Conservation (phyloP, 1,284 basidiomycete species). For the Ustilago nuda region DNA sequence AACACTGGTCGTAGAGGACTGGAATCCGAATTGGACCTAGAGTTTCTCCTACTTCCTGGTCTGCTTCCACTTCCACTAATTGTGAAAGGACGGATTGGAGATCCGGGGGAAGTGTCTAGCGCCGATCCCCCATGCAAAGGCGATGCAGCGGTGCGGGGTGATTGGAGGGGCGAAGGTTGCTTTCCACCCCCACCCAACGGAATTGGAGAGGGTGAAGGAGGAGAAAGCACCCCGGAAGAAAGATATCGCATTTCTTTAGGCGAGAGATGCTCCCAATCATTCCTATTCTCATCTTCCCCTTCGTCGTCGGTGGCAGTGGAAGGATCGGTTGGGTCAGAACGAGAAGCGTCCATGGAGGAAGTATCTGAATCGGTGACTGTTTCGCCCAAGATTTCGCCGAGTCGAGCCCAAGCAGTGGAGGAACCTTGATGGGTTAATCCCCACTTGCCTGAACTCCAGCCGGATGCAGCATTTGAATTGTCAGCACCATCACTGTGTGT, state of each 20-base stretch:
- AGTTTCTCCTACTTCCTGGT: conserved; percentile 42
- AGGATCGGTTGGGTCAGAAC: neutral
- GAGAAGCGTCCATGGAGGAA: conserved; percentile 19
- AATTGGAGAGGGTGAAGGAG: conserved; percentile 42
- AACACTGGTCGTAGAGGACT: conserved; percentile 57
- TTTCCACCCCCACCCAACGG: conserved; percentile 29
- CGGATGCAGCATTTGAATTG: conserved; percentile 16
- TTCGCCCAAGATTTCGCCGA: conserved; percentile 63
- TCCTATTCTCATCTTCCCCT: conserved; percentile 54
- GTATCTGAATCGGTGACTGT: conserved; percentile 24
- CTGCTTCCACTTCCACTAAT: conserved; percentile 17
- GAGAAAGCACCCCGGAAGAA: conserved; percentile 37
- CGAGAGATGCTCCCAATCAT: conserved; percentile 66
- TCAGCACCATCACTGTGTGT: conserved; percentile 12
- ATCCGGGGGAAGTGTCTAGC: conserved; percentile 34
- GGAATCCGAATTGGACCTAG: conserved; percentile 44
- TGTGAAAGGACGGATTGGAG: conserved; percentile 37
- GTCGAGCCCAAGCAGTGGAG: conserved; percentile 60
- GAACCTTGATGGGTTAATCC: conserved; percentile 56
- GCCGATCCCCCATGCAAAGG: conserved; percentile 21
- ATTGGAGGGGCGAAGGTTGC: conserved; percentile 35
- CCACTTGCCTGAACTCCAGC: conserved; percentile 61
- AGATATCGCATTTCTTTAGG: conserved; percentile 66
- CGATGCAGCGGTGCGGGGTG: conserved; percentile 12
- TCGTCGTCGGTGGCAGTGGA: conserved; percentile 20